A percentile compares a stretch with the other conserved stretches of the same genome.
These are phyloP conservation scores for Hordeum marinum DNA, from an alignment of 176 grass and related monocot species.

Conservation along the genomic window DNA sequence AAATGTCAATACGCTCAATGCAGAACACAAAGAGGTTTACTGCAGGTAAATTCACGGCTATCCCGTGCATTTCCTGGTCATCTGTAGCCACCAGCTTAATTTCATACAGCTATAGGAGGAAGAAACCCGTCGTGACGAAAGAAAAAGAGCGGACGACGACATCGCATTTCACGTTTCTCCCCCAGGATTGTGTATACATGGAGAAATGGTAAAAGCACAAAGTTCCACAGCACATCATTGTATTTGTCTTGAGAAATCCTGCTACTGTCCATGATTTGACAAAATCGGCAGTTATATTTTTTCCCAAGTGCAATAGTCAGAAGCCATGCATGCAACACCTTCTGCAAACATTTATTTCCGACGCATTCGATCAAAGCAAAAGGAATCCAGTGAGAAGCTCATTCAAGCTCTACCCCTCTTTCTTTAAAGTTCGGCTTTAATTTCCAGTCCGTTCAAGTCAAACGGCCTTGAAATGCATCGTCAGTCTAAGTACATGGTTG, in stretches of 20 bases:
- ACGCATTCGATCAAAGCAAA: slow-evolving; percentile 5
- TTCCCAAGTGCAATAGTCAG: neutral
- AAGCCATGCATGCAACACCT: neutral
- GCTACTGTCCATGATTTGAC: neutral
- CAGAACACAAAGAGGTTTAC: neutral
- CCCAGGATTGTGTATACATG: neutral
- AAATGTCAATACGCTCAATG: neutral
- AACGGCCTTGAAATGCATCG: slow-evolving; percentile 7
- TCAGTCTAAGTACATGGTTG: slow-evolving; percentile 4
- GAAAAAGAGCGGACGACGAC: neutral
- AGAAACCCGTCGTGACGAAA: neutral
- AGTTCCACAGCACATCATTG: neutral
- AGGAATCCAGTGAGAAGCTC: neutral
- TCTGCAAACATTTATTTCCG: neutral
- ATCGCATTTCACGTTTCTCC: neutral
- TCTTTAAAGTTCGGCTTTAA: neutral
- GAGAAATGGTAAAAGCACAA: neutral
- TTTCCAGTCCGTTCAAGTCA: neutral
- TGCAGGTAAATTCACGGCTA: neutral
- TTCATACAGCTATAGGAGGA: too few species aligned
- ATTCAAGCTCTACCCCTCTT: neutral
- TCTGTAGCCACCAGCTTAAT: neutral
- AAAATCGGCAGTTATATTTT: neutral
- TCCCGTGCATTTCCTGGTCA: neutral
- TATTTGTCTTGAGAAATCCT: neutral